Evolutionary conservation across 176 grass and related monocot species (phyloP).

Genomic region (Musa beccarii): DNA sequence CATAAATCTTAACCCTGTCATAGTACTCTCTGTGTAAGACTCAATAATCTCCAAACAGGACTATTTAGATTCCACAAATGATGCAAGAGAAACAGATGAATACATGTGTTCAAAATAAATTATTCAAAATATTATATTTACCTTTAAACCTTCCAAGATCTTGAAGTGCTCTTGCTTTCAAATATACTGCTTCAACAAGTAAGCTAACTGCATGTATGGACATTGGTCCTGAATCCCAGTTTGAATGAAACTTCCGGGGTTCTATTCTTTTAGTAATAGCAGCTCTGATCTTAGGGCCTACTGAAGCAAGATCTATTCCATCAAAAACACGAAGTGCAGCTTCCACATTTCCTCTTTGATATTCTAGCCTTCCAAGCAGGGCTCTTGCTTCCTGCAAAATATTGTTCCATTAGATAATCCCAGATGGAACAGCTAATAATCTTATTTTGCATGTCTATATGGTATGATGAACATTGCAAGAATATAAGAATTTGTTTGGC

Average conservation of each 20-base stretch:
- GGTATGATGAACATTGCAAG: background rate
- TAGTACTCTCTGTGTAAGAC: background rate
- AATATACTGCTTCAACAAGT: conserved; percentile 78
- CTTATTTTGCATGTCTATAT: background rate
- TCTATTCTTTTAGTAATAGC: conserved; percentile 63
- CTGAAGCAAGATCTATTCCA: conserved; percentile 65
- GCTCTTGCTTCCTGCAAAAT: conserved; percentile 89
- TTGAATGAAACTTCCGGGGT: conserved; percentile 36
- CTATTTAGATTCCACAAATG: background rate
- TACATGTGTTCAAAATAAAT: background rate
- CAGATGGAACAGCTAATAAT: background rate
- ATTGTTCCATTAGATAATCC: background rate
- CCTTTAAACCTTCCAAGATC: conserved; percentile 93
- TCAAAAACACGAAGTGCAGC: conserved; percentile 79
- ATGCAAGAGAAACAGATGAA: too few species aligned
- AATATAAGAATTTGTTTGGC: background rate
- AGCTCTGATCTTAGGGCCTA: conserved; percentile 77
- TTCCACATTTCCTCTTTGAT: conserved; percentile 81
- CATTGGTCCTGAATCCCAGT: conserved; percentile 61
- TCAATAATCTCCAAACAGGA: background rate
- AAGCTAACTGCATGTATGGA: conserved; percentile 72
- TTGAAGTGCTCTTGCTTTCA: conserved; percentile 80
- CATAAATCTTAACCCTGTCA: background rate
- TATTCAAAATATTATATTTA: conserved; percentile 11
- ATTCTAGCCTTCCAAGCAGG: conserved; percentile 88